Evolutionary conservation across 805 yeast species (phyloP).

Genomic region (Danielia oregonensis): DNA sequence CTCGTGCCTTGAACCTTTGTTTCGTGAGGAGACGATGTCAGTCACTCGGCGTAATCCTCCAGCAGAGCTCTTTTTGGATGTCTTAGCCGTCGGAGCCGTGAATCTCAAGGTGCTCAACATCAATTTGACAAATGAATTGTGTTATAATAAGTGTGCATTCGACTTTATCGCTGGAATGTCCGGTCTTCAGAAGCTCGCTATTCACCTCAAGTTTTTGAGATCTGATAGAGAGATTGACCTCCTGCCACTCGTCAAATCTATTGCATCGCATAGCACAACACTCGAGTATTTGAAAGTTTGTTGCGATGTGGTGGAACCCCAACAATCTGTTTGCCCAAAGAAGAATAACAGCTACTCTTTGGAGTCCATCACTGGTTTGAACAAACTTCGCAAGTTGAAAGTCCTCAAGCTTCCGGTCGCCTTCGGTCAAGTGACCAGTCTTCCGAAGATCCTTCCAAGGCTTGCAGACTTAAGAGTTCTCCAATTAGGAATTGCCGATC

Average conservation of each 20-base stretch:
- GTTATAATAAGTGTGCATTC: constrained; percentile 9
- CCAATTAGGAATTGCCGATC: constrained; percentile 12
- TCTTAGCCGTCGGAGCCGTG: constrained; percentile 1
- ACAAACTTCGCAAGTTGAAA: constrained; percentile 3
- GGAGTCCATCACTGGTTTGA: constrained; percentile 7
- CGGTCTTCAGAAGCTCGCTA: constrained; percentile 6
- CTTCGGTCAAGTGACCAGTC: constrained; percentile 6
- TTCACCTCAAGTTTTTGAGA: constrained; percentile 9
- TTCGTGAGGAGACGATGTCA: constrained; percentile 1
- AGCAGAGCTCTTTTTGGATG: constrained; percentile 8
- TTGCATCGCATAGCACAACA: constrained; percentile 9
- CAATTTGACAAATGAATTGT: constrained; percentile 11
- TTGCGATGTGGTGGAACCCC: constrained; percentile 8
- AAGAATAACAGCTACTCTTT: constrained; percentile 5
- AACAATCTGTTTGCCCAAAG: constrained; percentile 7
- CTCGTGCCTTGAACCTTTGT: constrained; percentile 10
- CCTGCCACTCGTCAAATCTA: constrained; percentile 7
- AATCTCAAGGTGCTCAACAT: constrained; percentile 4
- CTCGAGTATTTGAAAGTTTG: constrained; percentile 11
- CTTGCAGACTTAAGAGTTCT: constrained; percentile 4
- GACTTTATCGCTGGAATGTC: constrained; percentile 3
- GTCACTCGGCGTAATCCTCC: constrained; percentile 12
- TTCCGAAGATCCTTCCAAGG: constrained; percentile 2
- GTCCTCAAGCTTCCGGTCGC: constrained; percentile 11
- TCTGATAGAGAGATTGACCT: constrained; percentile 4